Evolutionary conservation across 768 basidiomycete species (phyloP).

Genomic region (Bullera alba): DNA sequence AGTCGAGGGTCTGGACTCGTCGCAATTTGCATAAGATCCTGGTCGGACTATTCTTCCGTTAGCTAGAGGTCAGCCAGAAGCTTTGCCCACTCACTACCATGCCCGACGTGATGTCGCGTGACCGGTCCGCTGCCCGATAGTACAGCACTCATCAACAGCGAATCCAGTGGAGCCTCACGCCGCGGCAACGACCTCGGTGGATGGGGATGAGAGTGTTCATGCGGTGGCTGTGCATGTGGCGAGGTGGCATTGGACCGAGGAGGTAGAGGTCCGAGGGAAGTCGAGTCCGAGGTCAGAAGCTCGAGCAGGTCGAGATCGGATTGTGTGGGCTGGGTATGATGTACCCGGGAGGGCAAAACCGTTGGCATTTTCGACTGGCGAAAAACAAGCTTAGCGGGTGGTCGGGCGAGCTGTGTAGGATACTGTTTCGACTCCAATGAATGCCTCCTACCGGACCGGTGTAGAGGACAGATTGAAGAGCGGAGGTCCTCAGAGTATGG

Average conservation of each 20-base stretch:
- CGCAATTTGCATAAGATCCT: slow-evolving; percentile 41
- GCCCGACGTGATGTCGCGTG: slow-evolving; percentile 42
- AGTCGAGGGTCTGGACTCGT: slow-evolving; percentile 31
- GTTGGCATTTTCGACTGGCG: slow-evolving; percentile 12
- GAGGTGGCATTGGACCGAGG: background rate
- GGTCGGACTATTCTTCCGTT: slow-evolving; percentile 21
- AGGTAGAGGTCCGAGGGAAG: slow-evolving; percentile 38
- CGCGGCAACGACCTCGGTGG: slow-evolving; percentile 13
- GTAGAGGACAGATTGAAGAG: no score
- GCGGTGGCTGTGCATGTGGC: background rate
- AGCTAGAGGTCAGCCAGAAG: background rate
- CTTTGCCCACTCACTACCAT: slow-evolving; percentile 27
- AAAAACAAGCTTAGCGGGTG: no score
- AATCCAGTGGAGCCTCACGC: slow-evolving; percentile 39
- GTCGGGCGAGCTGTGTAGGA: no score
- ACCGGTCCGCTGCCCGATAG: slow-evolving; percentile 40
- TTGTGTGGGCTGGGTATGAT: slow-evolving; percentile 11
- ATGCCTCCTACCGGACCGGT: no score
- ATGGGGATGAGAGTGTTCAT: background rate
- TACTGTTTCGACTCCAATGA: background rate
- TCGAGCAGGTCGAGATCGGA: slow-evolving; percentile 63
- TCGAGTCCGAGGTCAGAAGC: slow-evolving; percentile 56
- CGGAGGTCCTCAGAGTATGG: no score
- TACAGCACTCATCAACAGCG: slow-evolving; percentile 40
- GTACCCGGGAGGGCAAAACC: slow-evolving; percentile 6